Base-by-base conservation (phyloP, 306 rosid genomes). In the Fragaria vesca region DNA sequence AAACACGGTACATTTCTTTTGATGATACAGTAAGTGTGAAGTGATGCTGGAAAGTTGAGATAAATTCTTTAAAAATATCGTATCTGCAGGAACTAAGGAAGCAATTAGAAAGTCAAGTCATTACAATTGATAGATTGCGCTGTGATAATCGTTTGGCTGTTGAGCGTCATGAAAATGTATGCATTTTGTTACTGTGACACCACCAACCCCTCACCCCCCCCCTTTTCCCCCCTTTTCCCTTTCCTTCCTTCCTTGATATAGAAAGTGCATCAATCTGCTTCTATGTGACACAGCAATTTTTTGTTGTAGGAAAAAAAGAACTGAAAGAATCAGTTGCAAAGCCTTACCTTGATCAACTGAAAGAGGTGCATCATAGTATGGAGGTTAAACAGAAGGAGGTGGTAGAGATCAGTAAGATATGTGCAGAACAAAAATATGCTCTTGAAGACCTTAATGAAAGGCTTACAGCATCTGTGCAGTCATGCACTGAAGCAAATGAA, bases 401-500 rank as follows among this genome's bases (percentile, higher is more conserved):
- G 63, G 86, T 62, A 63, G 97, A 89, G 69, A 76, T 87, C 66
- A 80, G 78, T 83, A 90, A 76, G 84, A 84, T 86, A 80, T 85
- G 86, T 43, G 87, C 94, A 12, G 99, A 89, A 74, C 93, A 87
- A 80, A 93, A 89, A 67, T 96, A 87, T 87, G 81, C 85, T 36
- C 58, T 93, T 36, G 96, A 91, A 91, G 96, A 95, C 81, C 89
- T 93, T 58, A 87, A 87, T 79, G 93, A 85, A 87, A 89, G 96
- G 83, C 93, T 95, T 50, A 82, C 79, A 85, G 91, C 97, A 82
- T 88, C 96, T 69, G 70, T 81, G 74, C 97, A 93, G 85, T 95
- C 99, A 62, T 90, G 93, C 77, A 79, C 86, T 61, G 99, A 95
- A 88, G 93, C 97, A 75, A 90, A 95, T 84, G 93, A 85, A 81